Evolutionary conservation across 805 yeast genomes (phyloP).

Genomic region (Candida succiphila): DNA sequence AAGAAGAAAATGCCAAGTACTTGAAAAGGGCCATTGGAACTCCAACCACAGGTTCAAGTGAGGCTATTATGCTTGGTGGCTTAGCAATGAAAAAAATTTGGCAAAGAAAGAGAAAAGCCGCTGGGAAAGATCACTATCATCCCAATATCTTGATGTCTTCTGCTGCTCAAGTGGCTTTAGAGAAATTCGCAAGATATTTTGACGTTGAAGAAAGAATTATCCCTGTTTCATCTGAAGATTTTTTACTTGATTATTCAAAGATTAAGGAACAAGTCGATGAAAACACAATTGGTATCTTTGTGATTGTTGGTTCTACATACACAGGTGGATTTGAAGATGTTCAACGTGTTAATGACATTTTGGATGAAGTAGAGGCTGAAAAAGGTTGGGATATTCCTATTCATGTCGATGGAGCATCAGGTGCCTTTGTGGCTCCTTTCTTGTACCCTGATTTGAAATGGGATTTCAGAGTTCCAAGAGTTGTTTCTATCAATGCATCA

Average conservation of each 20-base stretch:
- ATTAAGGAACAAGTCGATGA: conserved; percentile 68
- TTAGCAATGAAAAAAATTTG: conserved; percentile 85
- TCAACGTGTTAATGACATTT: conserved; percentile 42
- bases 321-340: conserved; percentile 90
- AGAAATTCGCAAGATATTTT: conserved; percentile 88
- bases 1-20: conserved; percentile 7
- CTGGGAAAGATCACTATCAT: conserved; percentile 46
- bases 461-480: conserved; percentile 77
- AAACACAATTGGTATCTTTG: conserved; percentile 87
- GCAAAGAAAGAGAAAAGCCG: conserved; percentile 56
- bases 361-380: conserved; percentile 60
- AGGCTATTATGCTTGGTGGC: conserved; percentile 91
- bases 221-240: conserved; percentile 53
- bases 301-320: conserved; percentile 83
- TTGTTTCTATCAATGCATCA: conserved; percentile 76
- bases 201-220: conserved; percentile 81
- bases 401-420: conserved; percentile 92
- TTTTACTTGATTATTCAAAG: conserved; percentile 50
- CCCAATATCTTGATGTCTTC: conserved; percentile 91
- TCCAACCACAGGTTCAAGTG: conserved; percentile 90
- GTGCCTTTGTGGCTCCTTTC: conserved; percentile 85
- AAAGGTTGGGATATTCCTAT: conserved; percentile 66
- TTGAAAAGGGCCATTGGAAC: conserved; percentile 57
- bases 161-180: conserved; percentile 89
- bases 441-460: conserved; percentile 65